Conservation (phyloP, 225 moss, liverwort and hornwort species). For the Bryoerythrophyllum caledonicum region DNA sequence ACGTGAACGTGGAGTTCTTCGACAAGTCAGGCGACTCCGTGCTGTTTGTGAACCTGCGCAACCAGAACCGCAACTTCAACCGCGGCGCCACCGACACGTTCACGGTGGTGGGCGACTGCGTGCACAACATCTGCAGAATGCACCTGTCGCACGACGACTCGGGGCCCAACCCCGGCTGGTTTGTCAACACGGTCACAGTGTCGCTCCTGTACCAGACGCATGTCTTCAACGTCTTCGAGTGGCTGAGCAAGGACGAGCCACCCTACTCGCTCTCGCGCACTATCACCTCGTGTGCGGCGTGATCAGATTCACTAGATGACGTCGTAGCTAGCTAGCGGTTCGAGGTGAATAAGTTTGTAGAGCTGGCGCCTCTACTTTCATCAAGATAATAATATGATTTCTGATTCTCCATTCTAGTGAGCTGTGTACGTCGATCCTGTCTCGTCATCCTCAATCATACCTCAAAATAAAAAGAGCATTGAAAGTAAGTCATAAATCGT, state of each 20-base stretch:
- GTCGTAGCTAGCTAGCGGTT: too few relatives aligned
- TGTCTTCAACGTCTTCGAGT: constrained; percentile 63
- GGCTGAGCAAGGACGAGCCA: constrained; percentile 63
- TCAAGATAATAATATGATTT: neutral
- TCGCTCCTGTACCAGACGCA: constrained; percentile 50
- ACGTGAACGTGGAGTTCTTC: constrained; percentile 62
- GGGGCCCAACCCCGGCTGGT: constrained; percentile 55
- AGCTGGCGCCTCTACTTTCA: neutral
- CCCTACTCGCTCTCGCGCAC: constrained; percentile 52
- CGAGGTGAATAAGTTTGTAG: constrained; percentile 18
- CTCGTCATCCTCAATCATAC: too few relatives aligned
- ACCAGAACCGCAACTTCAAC: constrained; percentile 48
- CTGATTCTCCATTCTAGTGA: neutral
- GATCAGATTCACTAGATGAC: neutral
- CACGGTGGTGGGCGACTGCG: constrained; percentile 55
- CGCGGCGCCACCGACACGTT: constrained; percentile 60
- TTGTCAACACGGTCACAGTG: constrained; percentile 56
- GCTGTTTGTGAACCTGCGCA: constrained; percentile 49
- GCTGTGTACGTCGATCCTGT: neutral
- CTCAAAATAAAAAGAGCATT: too few relatives aligned
- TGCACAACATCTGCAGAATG: constrained; percentile 55
- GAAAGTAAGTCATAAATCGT: too few relatives aligned
- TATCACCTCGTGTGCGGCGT: constrained; percentile 35
- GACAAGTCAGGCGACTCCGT: constrained; percentile 47
- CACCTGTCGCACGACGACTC: constrained; percentile 60